A percentile compares a stretch with the other conserved stretches of the same genome.
These are phyloP conservation scores for Sordariomycetes sp. DNA, from an alignment of 2,329 filamentous ascomycete species.

Conservation along the genomic window DNA sequence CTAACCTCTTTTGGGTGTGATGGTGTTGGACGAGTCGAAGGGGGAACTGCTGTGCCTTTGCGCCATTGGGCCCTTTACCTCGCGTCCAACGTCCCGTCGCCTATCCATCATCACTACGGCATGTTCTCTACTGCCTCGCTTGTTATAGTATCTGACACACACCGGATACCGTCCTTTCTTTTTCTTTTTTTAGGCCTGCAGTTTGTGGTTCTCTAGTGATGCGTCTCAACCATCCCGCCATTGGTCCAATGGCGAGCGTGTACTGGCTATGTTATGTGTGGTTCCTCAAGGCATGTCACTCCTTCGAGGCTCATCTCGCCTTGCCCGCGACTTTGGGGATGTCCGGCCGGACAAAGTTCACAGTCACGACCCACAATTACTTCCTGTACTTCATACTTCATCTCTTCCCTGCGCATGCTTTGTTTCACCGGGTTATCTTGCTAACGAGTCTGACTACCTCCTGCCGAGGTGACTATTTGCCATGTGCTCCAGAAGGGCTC, in stretches of 20 bases:
- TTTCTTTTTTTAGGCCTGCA: not conserved
- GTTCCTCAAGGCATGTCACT: not conserved
- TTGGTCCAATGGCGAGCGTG: not conserved
- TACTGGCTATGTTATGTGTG: not conserved
- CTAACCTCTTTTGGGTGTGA: not conserved
- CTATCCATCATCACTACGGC: not conserved
- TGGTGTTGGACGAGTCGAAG: not conserved
- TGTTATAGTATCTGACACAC: not conserved
- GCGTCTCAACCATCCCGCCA: not conserved
- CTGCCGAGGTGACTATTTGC: not conserved
- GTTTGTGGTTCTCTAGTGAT: not conserved
- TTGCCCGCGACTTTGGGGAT: slow-evolving; percentile 3
- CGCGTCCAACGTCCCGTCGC: not conserved
- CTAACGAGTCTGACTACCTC: not conserved
- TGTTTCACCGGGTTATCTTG: not conserved
- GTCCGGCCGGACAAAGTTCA: slow-evolving; percentile 4
- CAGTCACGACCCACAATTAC: not conserved
- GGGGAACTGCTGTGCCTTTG: not conserved
- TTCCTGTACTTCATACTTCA: not conserved
- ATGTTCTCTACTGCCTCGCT: not conserved
- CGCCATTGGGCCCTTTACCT: not conserved
- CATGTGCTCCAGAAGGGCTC: not conserved
- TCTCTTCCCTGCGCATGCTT: not conserved
- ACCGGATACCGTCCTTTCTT: not conserved
- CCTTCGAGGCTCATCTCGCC: slow-evolving; percentile 1